phyloP scores from a whole-genome alignment of 495 filamentous ascomycete genomes.

The Hyaloscypha bicolor region DNA sequence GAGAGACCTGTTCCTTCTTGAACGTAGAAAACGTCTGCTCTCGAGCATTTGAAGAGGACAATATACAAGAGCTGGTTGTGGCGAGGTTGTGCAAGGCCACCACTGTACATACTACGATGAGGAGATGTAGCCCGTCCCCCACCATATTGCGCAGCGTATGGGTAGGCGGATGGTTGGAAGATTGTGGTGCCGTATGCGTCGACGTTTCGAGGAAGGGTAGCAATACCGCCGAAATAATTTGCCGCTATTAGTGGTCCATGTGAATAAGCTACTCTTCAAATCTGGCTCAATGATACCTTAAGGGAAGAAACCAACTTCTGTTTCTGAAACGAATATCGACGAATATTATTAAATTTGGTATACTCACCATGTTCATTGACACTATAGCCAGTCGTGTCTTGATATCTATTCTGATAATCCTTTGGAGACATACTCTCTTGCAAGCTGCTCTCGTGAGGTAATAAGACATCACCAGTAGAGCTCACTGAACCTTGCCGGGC shows the following conservation, averaged over 20 bases:
- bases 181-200: slow-evolving; percentile 21
- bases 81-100: slow-evolving; percentile 62
- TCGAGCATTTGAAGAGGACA: slow-evolving; percentile 92
- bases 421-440: slow-evolving; percentile 29
- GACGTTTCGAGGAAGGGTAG: slow-evolving; percentile 26
- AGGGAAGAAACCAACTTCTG: slow-evolving; percentile 10
- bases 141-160: slow-evolving; percentile 54
- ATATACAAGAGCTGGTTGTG: slow-evolving; percentile 86
- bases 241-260: slow-evolving; percentile 37
- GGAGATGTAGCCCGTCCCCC: slow-evolving; percentile 54
- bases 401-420: slow-evolving; percentile 28
- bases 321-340: slow-evolving; percentile 9
- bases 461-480: slow-evolving; percentile 58
- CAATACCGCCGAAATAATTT: slow-evolving; percentile 49
- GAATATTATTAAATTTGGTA: slow-evolving; percentile 8
- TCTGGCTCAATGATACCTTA: neutral
- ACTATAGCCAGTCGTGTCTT: slow-evolving; percentile 25
- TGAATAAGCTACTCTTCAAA: slow-evolving; percentile 16
- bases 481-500: slow-evolving; percentile 70
- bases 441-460: slow-evolving; percentile 27
- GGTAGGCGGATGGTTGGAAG: slow-evolving; percentile 28
- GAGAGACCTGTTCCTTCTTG: slow-evolving; percentile 92
- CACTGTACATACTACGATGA: slow-evolving; percentile 57
- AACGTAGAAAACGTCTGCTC: slow-evolving; percentile 94
- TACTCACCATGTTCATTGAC: slow-evolving; percentile 37